Conservation (phyloP, 2,329 filamentous ascomycete genomes). For the Boeremia exigua region DNA sequence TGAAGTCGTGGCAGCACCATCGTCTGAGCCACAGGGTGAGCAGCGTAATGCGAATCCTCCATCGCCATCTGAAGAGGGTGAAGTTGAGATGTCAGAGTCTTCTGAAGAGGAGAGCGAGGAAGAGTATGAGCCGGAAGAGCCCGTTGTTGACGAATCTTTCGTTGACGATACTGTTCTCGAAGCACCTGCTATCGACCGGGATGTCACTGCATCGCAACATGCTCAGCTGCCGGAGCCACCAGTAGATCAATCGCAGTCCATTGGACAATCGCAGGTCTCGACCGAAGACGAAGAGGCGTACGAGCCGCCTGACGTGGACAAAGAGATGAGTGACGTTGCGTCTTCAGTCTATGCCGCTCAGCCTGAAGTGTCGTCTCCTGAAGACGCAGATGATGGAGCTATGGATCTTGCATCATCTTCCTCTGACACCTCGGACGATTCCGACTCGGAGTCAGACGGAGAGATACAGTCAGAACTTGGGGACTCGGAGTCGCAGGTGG, state of each 20-base stretch:
- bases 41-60: constrained; percentile 1
- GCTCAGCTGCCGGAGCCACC: constrained; percentile 9
- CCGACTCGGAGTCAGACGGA: constrained; percentile 28
- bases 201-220: constrained; percentile 4
- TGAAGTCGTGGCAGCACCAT: neutral
- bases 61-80: constrained; percentile 41
- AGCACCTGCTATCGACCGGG: neutral
- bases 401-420: constrained; percentile 45
- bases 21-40: constrained; percentile 6
- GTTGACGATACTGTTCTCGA: neutral
- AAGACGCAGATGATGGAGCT: constrained; percentile 37
- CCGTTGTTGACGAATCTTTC: neutral
- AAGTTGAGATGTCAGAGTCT: constrained; percentile 45
- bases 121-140: constrained; percentile 44
- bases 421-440: constrained; percentile 35
- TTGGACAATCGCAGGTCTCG: constrained; percentile 21
- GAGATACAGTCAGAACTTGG: constrained; percentile 24
- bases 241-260: constrained; percentile 9
- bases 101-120: constrained; percentile 36
- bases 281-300: constrained; percentile 40
- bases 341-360: neutral
- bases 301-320: constrained; percentile 40
- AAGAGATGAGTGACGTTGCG: constrained; percentile 20
- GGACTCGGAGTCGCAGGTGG: constrained; percentile 10
- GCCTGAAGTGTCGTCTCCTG: constrained; percentile 6